Evolutionary conservation across 2,329 filamentous ascomycete genomes (phyloP).

Genomic region (Exophiala oligosperma): DNA sequence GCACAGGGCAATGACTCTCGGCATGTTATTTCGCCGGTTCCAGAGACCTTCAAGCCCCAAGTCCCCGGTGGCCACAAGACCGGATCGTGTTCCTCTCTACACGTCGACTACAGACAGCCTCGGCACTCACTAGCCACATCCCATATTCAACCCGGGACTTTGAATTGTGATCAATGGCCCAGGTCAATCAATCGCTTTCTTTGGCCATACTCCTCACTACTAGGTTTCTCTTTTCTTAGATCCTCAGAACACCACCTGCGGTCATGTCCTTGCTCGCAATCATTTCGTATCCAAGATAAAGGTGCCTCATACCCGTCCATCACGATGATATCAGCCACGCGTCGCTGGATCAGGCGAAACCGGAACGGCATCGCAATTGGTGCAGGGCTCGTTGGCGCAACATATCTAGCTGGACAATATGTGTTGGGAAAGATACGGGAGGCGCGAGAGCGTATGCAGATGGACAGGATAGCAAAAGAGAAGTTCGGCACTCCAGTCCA

Average conservation of each 20-base stretch:
- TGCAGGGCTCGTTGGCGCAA: constrained; percentile 80
- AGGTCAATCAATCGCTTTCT: background rate
- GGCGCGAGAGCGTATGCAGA: constrained; percentile 93
- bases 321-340: constrained; percentile 68
- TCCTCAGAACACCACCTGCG: constrained; percentile 10
- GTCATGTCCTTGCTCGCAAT: constrained; percentile 20
- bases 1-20: background rate
- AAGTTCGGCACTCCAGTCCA: constrained; percentile 63
- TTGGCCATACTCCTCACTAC: no score
- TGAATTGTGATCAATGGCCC: constrained; percentile 11
- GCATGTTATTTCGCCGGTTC: background rate
- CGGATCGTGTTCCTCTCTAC: no score
- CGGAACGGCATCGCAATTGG: constrained; percentile 86
- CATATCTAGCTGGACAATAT: constrained; percentile 92
- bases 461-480: constrained; percentile 92
- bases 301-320: constrained; percentile 47
- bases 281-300: constrained; percentile 21
- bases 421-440: constrained; percentile 87
- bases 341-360: constrained; percentile 91
- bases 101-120: background rate
- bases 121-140: constrained; percentile 1
- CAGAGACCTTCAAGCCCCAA: no score
- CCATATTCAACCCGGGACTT: background rate
- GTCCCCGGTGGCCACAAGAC: no score
- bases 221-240: background rate